These are phyloP conservation scores for Scenedesmus sp. DNA, from an alignment of 163 green algal genomes.

Conservation along the genomic window DNA sequence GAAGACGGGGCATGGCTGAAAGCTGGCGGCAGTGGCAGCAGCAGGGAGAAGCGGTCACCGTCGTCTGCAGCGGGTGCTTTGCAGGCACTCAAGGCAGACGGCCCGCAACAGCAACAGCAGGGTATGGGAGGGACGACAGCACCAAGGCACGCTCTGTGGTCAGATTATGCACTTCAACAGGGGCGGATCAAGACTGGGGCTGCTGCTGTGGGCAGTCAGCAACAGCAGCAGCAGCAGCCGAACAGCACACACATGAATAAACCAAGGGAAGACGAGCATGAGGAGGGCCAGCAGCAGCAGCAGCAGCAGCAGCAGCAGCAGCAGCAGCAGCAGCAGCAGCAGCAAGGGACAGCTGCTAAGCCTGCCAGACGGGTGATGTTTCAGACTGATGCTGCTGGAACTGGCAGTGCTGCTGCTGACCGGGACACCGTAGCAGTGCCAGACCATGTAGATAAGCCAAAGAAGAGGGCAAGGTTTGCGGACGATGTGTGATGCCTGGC, in stretches of 20 bases:
- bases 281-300: not conserved
- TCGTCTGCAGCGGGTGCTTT: not conserved
- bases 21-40: constrained; percentile 6
- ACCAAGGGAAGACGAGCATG: not conserved
- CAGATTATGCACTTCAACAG: not conserved
- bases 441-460: not conserved
- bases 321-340: too few relatives aligned
- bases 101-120: not conserved
- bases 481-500: constrained; percentile 21
- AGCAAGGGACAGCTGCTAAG: not conserved
- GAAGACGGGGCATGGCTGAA: not conserved
- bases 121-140: not conserved
- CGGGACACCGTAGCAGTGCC: not conserved
- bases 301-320: too few relatives aligned
- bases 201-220: not conserved
- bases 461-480: constrained; percentile 36
- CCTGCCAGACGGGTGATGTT: not conserved
- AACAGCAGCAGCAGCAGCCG: constrained; percentile 22
- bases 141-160: not conserved
- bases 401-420: not conserved
- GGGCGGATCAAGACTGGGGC: not conserved
- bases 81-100: not conserved
- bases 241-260: constrained; percentile 12
- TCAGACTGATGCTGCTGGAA: not conserved
- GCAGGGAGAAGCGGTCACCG: not conserved